Conservation (phyloP, 768 basidiomycete genomes). For the Hypsizygus marmoreus region DNA sequence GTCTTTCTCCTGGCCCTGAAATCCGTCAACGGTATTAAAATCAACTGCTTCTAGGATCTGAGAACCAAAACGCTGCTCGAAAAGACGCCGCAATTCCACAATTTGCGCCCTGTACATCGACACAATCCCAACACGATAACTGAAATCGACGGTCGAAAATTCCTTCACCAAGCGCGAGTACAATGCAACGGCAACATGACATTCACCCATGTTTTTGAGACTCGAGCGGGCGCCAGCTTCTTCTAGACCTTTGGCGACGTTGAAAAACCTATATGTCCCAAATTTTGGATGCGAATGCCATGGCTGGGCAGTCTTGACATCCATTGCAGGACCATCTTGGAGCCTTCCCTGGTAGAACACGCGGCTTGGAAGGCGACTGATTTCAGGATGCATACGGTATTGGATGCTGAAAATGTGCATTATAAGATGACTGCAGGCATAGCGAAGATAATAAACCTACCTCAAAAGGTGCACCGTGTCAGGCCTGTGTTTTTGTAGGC, state of each 20-base stretch:
- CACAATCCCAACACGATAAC: constrained; percentile 59
- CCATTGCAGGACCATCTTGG: constrained; percentile 90
- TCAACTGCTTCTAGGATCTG: constrained; percentile 73
- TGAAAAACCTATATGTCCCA: constrained; percentile 88
- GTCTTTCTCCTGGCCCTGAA: constrained; percentile 99
- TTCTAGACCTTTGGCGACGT: constrained; percentile 72
- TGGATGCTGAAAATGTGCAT: constrained; percentile 70
- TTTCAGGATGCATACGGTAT: constrained; percentile 99
- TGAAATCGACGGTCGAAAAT: constrained; percentile 51
- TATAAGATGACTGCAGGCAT: constrained; percentile 2
- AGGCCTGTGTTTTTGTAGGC: constrained; percentile 76
- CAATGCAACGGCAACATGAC: constrained; percentile 71
- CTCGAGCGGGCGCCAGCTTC: constrained; percentile 62
- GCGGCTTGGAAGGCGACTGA: constrained; percentile 85
- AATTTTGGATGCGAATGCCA: constrained; percentile 86
- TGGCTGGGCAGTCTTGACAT: constrained; percentile 70
- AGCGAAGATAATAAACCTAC: constrained; percentile 37
- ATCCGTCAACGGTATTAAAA: constrained; percentile 98
- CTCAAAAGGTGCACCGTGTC: constrained; percentile 91
- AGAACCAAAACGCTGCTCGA: constrained; percentile 70
- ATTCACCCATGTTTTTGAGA: constrained; percentile 75
- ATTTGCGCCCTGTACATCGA: constrained; percentile 96
- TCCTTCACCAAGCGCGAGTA: constrained; percentile 71
- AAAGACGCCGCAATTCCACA: constrained; percentile 66
- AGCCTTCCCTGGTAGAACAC: constrained; percentile 84